A percentile compares a stretch with the other conserved stretches of the same genome.
Evolutionary conservation across 1,139 yeast genomes (phyloP).

Genomic region (Debaryomyces sp.): DNA sequence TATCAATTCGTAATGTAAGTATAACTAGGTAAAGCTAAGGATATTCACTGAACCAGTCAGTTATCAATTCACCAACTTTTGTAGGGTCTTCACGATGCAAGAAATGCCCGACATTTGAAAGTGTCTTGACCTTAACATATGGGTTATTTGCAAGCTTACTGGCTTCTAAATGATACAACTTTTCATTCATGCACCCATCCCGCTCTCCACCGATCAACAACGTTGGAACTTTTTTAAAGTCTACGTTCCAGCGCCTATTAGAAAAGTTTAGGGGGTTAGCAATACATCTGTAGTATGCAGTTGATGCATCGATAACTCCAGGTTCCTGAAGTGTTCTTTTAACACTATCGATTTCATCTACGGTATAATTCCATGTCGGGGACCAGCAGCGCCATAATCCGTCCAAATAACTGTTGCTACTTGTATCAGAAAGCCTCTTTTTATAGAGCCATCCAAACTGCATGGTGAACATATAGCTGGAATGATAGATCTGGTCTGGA

Average conservation of each 20-base stretch:
- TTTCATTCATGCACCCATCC: slow-evolving; percentile 44
- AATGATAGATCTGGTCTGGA: slow-evolving; percentile 40
- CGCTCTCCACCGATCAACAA: slow-evolving; percentile 39
- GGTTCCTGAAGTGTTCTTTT: slow-evolving; percentile 28
- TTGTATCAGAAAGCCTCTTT: slow-evolving; percentile 20
- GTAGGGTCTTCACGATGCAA: slow-evolving; percentile 45
- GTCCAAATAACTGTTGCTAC: slow-evolving; percentile 31
- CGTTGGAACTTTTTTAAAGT: slow-evolving; percentile 44
- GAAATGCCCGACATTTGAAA: slow-evolving; percentile 43
- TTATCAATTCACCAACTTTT: slow-evolving; percentile 27
- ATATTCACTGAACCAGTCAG: slow-evolving; percentile 30
- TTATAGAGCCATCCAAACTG: slow-evolving; percentile 32
- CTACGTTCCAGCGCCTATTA: slow-evolving; percentile 31
- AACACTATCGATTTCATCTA: slow-evolving; percentile 32
- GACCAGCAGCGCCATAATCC: slow-evolving; percentile 45
- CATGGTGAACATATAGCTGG: slow-evolving; percentile 47
- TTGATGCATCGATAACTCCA: slow-evolving; percentile 39
- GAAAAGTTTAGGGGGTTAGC: slow-evolving; percentile 25
- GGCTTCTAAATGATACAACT: slow-evolving; percentile 30
- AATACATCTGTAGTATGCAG: slow-evolving; percentile 45
- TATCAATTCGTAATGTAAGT: not conserved
- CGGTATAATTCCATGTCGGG: slow-evolving; percentile 38
- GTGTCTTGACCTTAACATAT: slow-evolving; percentile 31
- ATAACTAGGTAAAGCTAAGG: slow-evolving; percentile 1
- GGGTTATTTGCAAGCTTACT: slow-evolving; percentile 21